Evolutionary conservation across 2,329 filamentous ascomycete species (phyloP).

Genomic region (Zelopaecilomyces penicillatus): DNA sequence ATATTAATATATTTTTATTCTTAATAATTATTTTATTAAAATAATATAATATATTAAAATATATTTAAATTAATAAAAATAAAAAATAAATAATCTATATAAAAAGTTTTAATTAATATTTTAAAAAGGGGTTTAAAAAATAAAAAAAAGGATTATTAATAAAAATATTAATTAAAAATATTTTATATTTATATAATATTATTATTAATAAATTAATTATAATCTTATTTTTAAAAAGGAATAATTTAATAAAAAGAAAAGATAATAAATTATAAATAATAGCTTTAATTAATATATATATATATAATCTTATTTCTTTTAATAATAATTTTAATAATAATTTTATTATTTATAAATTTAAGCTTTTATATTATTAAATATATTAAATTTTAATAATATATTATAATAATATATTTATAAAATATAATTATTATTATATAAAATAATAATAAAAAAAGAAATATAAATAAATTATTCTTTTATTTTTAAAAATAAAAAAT

Average conservation of each 20-base stretch:
- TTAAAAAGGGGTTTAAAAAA: too few relatives aligned
- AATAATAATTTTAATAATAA: too few relatives aligned
- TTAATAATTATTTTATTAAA: background rate
- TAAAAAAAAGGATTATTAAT: too few relatives aligned
- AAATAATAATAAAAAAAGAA: background rate
- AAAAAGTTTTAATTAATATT: too few relatives aligned
- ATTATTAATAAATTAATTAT: background rate
- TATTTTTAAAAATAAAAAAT: background rate
- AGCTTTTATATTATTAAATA: background rate
- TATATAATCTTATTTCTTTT: too few relatives aligned
- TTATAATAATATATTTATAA: background rate
- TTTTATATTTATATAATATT: background rate
- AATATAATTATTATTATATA: background rate
- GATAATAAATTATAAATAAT: too few relatives aligned
- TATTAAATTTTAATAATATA: background rate
- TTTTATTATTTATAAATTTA: background rate
- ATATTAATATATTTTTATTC: background rate
- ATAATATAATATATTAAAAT: background rate
- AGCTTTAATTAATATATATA: too few relatives aligned
- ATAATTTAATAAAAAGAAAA: too few relatives aligned
- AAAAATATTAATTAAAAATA: background rate
- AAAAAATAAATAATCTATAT: background rate
- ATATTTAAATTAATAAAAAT: background rate
- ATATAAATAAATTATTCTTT: background rate
- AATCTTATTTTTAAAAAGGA: background rate